Conservation (phyloP, 371 early-diverging fungal genomes). For the Phascolomyces articulosus region DNA sequence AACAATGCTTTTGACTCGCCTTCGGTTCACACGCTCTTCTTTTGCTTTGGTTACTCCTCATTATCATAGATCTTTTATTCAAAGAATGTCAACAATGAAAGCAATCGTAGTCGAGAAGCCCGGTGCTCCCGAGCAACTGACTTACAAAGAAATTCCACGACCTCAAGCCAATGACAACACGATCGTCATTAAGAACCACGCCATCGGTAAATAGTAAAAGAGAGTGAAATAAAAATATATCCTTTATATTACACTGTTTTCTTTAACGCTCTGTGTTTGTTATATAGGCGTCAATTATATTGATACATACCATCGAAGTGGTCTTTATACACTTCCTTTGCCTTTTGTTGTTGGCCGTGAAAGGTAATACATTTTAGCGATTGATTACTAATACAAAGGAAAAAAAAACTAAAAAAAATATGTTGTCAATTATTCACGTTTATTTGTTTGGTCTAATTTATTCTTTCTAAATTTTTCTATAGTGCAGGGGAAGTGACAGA, state of each 20-base stretch:
- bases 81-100: slow-evolving; percentile 63
- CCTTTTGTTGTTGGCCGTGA: slow-evolving; percentile 85
- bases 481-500: slow-evolving; percentile 81
- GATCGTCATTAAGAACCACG: slow-evolving; percentile 80
- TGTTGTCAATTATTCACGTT: too few species aligned
- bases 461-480: neutral
- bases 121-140: slow-evolving; percentile 79
- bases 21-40: slow-evolving; percentile 1
- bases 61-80: neutral
- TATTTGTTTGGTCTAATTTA: neutral
- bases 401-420: neutral
- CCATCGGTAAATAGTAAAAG: slow-evolving; percentile 47
- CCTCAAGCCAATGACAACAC: slow-evolving; percentile 55
- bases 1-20: neutral
- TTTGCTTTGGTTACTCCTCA: neutral
- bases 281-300: slow-evolving; percentile 83
- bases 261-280: too few species aligned
- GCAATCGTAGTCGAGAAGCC: slow-evolving; percentile 70
- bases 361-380: slow-evolving; percentile 34
- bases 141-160: slow-evolving; percentile 52
- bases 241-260: too few species aligned
- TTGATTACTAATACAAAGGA: neutral
- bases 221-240: too few species aligned
- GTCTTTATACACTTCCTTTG: slow-evolving; percentile 74
- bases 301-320: slow-evolving; percentile 92